Conservation (phyloP, 768 basidiomycete species). For the Cytidiella melzeri region DNA sequence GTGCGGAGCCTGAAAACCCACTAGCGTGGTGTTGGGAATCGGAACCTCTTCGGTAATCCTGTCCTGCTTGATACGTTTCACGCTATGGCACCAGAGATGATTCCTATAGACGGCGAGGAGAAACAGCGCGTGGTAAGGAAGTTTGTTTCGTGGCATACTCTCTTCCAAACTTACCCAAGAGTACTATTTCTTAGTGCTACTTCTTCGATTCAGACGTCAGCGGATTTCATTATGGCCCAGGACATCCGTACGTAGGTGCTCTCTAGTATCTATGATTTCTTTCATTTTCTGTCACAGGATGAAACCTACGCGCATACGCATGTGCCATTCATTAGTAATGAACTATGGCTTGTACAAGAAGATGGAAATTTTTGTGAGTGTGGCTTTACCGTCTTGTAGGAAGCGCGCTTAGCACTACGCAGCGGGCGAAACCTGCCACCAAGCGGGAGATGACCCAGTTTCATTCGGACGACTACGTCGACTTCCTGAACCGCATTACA, state of each 20-base stretch:
- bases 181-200: constrained; percentile 65
- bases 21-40: no score
- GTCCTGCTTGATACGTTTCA: neutral
- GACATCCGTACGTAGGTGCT: constrained; percentile 66
- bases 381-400: no score
- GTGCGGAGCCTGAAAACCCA: no score
- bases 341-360: constrained; percentile 99
- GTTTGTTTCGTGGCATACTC: neutral
- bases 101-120: constrained; percentile 53
- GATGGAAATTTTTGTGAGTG: constrained; percentile 98
- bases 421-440: constrained; percentile 99
- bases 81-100: constrained; percentile 27
- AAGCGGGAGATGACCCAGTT: constrained; percentile 99
- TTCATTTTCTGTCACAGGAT: constrained; percentile 48
- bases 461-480: constrained; percentile 98
- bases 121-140: constrained; percentile 83
- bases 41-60: no score
- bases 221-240: constrained; percentile 98
- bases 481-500: constrained; percentile 89
- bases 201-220: constrained; percentile 99
- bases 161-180: constrained; percentile 7
- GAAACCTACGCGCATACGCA: constrained; percentile 97
- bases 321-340: constrained; percentile 99
- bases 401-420: neutral
- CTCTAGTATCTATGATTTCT: constrained; percentile 9